Conservation (phyloP, 108 stramenopile genomes). For the Fragilaria crotonensis region DNA sequence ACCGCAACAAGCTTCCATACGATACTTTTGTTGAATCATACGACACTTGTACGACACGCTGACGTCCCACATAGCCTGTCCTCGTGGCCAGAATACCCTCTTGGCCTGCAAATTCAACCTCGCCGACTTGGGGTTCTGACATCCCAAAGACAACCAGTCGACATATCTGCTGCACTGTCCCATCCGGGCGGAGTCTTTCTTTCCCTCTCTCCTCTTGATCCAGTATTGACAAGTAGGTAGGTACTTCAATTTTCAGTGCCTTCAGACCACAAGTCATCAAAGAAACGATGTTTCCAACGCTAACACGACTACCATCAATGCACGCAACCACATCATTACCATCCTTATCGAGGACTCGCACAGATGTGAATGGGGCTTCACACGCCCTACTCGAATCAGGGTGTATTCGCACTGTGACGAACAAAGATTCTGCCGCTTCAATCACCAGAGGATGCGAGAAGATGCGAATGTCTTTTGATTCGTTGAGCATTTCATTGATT, state of each 20-base stretch:
- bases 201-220: slow-evolving; percentile 4
- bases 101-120: slow-evolving; percentile 18
- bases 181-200: background rate
- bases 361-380: background rate
- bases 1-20: slow-evolving; percentile 3
- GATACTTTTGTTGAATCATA: slow-evolving; percentile 9
- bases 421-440: slow-evolving; percentile 20
- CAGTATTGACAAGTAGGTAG: slow-evolving; percentile 12
- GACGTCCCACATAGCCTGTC: slow-evolving; percentile 1
- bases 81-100: slow-evolving; percentile 10
- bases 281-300: background rate
- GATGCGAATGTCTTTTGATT: background rate
- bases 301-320: slow-evolving; percentile 3
- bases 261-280: slow-evolving; percentile 8
- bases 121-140: background rate
- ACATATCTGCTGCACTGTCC: background rate
- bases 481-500: slow-evolving; percentile 1
- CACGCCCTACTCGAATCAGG: background rate
- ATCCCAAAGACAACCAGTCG: slow-evolving; percentile 13
- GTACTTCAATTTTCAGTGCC: background rate
- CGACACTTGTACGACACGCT: slow-evolving; percentile 9
- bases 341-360: slow-evolving; percentile 4
- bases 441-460: slow-evolving; percentile 28
- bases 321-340: background rate
- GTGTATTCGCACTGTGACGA: slow-evolving; percentile 1